phyloP scores from a whole-genome alignment of 257 asterid species.

The Vinca minor region DNA sequence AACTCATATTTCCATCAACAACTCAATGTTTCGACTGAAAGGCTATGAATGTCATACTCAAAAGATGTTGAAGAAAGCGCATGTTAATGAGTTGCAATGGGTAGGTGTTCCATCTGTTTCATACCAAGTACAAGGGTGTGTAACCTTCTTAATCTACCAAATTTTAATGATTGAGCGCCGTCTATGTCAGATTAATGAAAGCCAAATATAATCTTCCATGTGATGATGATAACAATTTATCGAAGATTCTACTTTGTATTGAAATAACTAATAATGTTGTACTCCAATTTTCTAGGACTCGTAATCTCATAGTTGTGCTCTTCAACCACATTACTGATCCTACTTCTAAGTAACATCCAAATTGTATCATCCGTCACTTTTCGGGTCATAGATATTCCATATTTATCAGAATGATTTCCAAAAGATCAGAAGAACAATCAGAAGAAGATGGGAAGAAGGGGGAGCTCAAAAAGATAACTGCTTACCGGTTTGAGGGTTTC shows the following conservation, averaged over 20 bases:
- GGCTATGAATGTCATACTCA: background rate
- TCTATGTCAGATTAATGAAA: too few relatives aligned
- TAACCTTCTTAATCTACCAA: too few relatives aligned
- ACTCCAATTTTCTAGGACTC: background rate
- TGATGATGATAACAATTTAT: too few relatives aligned
- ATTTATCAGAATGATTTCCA: background rate
- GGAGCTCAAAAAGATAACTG: slow-evolving; percentile 4
- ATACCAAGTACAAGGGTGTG: too few relatives aligned
- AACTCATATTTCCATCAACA: background rate
- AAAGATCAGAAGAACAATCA: background rate
- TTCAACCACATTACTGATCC: background rate
- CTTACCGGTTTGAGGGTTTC: slow-evolving; percentile 82
- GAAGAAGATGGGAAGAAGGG: background rate
- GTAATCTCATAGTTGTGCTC: background rate
- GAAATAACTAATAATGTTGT: background rate
- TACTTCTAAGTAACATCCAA: background rate
- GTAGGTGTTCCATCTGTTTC: too few relatives aligned
- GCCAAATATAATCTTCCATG: too few relatives aligned
- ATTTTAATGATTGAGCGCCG: too few relatives aligned
- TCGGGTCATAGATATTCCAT: background rate
- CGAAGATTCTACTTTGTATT: background rate
- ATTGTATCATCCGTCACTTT: background rate
- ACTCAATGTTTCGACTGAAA: background rate
- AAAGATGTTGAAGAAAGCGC: background rate
- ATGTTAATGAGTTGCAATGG: background rate